phyloP scores from a whole-genome alignment of 495 filamentous ascomycete species.

The Bryoglossum gracile region DNA sequence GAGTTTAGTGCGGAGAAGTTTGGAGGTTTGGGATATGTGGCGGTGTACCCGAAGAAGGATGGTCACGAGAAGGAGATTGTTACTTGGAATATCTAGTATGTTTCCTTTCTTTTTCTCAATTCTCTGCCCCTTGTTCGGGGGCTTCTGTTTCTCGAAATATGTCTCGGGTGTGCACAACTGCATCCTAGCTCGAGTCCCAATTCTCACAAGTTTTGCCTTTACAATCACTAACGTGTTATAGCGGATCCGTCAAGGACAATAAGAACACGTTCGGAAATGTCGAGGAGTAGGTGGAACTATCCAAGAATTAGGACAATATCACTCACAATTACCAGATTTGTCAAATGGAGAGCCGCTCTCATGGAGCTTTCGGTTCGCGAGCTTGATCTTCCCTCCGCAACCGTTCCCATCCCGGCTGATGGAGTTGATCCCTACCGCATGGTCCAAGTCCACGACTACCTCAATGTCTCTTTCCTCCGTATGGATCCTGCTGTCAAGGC shows the following conservation, averaged over 20 bases:
- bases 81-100: slow-evolving; percentile 75
- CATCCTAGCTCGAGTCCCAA: too few species aligned
- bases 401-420: slow-evolving; percentile 63
- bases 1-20: slow-evolving; percentile 44
- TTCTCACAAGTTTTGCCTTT: too few species aligned
- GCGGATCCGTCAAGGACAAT: slow-evolving; percentile 62
- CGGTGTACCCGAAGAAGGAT: slow-evolving; percentile 38
- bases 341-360: slow-evolving; percentile 76
- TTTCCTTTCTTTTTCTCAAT: neutral
- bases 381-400: slow-evolving; percentile 58
- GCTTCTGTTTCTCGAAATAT: too few species aligned
- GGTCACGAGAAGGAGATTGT: slow-evolving; percentile 42
- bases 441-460: slow-evolving; percentile 86
- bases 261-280: slow-evolving; percentile 68
- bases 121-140: neutral
- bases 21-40: slow-evolving; percentile 48
- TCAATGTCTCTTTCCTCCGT: slow-evolving; percentile 72
- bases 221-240: neutral
- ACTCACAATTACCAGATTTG: slow-evolving; percentile 49
- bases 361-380: slow-evolving; percentile 75
- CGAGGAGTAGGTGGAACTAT: slow-evolving; percentile 55
- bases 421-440: slow-evolving; percentile 77
- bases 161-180: too few species aligned
- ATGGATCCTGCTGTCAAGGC: slow-evolving; percentile 60
- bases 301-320: neutral